phyloP scores from a whole-genome alignment of 495 filamentous ascomycete species.

The Xylaria grammica region DNA sequence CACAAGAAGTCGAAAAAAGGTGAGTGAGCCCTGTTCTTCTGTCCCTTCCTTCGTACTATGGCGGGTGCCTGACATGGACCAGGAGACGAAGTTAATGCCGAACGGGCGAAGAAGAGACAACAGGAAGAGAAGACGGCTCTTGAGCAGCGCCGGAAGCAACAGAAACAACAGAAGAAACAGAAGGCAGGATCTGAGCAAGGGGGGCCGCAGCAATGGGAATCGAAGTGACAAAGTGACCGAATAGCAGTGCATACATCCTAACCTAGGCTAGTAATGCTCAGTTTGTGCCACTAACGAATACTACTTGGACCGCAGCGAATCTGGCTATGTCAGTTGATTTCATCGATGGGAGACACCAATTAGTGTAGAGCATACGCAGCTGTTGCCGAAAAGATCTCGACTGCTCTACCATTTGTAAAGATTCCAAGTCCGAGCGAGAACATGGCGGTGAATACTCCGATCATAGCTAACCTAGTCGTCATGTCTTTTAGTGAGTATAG shows the following conservation, averaged over 20 bases:
- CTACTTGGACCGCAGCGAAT: not conserved
- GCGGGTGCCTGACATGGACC: too few species aligned
- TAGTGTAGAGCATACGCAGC: not conserved
- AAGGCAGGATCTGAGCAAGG: not conserved
- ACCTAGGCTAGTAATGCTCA: not conserved
- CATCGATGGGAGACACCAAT: not conserved
- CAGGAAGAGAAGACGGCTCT: not conserved
- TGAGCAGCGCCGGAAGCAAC: not conserved
- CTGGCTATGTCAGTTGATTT: not conserved
- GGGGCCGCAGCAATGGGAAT: not conserved
- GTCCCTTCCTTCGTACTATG: too few species aligned
- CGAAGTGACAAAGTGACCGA: not conserved
- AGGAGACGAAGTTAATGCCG: too few species aligned
- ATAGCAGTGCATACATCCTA: not conserved
- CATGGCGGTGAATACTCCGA: not conserved
- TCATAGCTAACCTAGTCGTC: not conserved
- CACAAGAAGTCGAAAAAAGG: too few species aligned
- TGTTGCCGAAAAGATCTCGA: not conserved
- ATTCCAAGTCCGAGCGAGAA: not conserved
- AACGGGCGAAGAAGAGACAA: not conserved
- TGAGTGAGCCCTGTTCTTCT: too few species aligned
- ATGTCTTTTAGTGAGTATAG: not conserved
- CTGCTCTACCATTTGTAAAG: not conserved
- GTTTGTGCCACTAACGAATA: constrained; percentile 3
- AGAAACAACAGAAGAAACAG: not conserved